Percentiles rank a stretch among this genome's conserved stretches.
These are phyloP conservation scores for Alisma plantagoaquatica DNA, from an alignment of 106 monocot species.

Conservation along the genomic window DNA sequence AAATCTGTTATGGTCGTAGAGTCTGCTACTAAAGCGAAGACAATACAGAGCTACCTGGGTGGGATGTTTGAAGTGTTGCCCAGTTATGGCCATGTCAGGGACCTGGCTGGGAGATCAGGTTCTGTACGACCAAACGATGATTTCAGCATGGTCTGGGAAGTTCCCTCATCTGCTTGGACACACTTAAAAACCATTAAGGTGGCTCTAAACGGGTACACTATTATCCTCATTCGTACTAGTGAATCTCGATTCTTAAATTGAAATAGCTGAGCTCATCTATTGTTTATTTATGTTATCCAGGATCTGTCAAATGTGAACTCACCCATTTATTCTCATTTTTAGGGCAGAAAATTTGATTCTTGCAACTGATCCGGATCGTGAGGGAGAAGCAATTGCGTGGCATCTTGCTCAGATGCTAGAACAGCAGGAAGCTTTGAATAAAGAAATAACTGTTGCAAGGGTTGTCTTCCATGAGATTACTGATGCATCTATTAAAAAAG, in stretches of 20 bases:
- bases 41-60: constrained; percentile 89
- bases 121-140: constrained; percentile 94
- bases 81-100: constrained; percentile 95
- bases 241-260: no score
- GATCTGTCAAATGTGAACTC: not conserved
- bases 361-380: constrained; percentile 96
- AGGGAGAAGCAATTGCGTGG: constrained; percentile 99
- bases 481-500: constrained; percentile 65
- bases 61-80: constrained; percentile 78
- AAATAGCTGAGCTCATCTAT: not conserved
- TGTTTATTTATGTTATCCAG: not conserved
- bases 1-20: constrained; percentile 95
- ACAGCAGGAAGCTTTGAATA: constrained; percentile 77
- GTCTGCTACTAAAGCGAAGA: constrained; percentile 81
- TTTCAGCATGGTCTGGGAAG: constrained; percentile 99
- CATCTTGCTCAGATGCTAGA: constrained; percentile 87
- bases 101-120: constrained; percentile 83
- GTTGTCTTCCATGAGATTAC: constrained; percentile 99
- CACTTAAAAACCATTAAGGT: constrained; percentile 87
- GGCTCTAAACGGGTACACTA: constrained; percentile 75
- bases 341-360: constrained; percentile 88
- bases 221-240: no score
- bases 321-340: constrained; percentile 15
- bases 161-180: constrained; percentile 84
- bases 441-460: constrained; percentile 54